Conservation (phyloP, 495 filamentous ascomycete species). For the Trichoderma erinaceum region DNA sequence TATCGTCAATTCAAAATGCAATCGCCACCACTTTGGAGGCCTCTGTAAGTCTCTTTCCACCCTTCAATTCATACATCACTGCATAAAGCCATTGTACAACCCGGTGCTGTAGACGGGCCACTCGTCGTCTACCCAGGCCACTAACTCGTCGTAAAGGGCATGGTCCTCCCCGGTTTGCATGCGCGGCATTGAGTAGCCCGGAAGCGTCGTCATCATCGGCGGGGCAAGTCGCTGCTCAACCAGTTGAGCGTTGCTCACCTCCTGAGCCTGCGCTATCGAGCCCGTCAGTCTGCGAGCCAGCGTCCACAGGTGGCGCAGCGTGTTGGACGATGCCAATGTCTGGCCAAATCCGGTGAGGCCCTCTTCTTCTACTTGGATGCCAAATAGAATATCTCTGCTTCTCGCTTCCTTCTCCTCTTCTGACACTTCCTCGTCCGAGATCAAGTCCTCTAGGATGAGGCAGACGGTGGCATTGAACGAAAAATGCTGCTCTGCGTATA, state of each 20-base stretch:
- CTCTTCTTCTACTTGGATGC: slow-evolving; percentile 20
- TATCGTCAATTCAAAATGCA: background rate
- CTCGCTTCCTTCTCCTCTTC: slow-evolving; percentile 16
- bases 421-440: slow-evolving; percentile 25
- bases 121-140: slow-evolving; percentile 15
- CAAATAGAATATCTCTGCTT: slow-evolving; percentile 24
- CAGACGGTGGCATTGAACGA: slow-evolving; percentile 41
- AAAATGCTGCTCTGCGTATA: slow-evolving; percentile 35
- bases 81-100: background rate
- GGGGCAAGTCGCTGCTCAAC: slow-evolving; percentile 4
- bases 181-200: background rate
- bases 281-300: slow-evolving; percentile 4
- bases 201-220: slow-evolving; percentile 11
- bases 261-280: slow-evolving; percentile 1
- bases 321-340: slow-evolving; percentile 1
- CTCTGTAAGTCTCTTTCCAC: background rate
- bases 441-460: slow-evolving; percentile 33
- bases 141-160: slow-evolving; percentile 15
- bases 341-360: slow-evolving; percentile 10
- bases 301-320: slow-evolving; percentile 11
- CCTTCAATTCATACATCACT: background rate
- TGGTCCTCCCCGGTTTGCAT: background rate
- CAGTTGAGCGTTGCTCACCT: background rate
- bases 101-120: slow-evolving; percentile 7
- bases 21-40: background rate